phyloP scores from a whole-genome alignment of 1,139 yeast genomes.

The Kodamaea sp. region DNA sequence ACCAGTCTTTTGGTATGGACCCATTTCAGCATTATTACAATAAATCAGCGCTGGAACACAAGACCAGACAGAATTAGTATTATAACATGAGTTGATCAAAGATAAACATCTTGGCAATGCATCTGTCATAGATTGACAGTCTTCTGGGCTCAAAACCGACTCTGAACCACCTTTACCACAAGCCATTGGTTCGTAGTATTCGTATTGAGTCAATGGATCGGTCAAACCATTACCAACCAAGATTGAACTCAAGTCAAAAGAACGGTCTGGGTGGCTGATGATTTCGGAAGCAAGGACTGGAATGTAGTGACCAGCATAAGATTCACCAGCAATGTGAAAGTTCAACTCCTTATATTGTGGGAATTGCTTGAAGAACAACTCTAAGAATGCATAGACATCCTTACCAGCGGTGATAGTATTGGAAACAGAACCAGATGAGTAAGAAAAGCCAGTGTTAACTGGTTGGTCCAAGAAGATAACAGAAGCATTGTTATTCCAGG shows the following conservation, averaged over 20 bases:
- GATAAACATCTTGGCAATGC: conserved; percentile 77
- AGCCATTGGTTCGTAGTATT: conserved; percentile 93
- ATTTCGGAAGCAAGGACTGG: conserved; percentile 92
- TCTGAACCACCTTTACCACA: conserved; percentile 92
- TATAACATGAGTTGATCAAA: conserved; percentile 78
- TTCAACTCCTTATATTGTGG: conserved; percentile 70
- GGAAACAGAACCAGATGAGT: conserved; percentile 59
- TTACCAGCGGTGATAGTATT: conserved; percentile 86
- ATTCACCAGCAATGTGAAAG: conserved; percentile 97
- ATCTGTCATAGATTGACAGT: conserved; percentile 73
- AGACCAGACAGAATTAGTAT: conserved; percentile 72
- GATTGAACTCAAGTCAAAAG: conserved; percentile 81
- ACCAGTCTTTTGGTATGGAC: conserved; percentile 87
- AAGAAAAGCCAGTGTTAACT: conserved; percentile 89
- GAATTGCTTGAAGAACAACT: conserved; percentile 85
- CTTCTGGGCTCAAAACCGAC: conserved; percentile 71
- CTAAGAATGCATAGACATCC: conserved; percentile 89
- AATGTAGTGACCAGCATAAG: conserved; percentile 98
- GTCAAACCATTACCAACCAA: conserved; percentile 96
- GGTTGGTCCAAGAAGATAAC: conserved; percentile 95
- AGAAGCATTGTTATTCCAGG: conserved; percentile 89
- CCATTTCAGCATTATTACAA: conserved; percentile 84
- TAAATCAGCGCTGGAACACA: conserved; percentile 93
- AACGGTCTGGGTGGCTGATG: conserved; percentile 68
- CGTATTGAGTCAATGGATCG: conserved; percentile 86